Evolutionary conservation across 192 early-diverging fungal genomes (phyloP).

Genomic region (Glomus cerebriforme): DNA sequence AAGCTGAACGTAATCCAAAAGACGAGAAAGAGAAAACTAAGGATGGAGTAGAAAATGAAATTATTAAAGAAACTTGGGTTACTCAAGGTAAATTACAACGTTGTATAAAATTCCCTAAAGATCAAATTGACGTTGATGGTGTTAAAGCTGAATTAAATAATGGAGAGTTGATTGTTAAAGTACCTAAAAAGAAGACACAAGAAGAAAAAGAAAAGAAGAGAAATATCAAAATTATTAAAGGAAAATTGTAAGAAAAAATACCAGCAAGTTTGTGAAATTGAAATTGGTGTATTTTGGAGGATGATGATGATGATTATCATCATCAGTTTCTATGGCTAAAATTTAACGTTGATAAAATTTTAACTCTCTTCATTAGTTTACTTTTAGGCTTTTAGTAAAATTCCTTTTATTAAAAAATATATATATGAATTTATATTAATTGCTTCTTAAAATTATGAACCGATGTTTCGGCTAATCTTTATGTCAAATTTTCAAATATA

Average conservation of each 20-base stretch:
- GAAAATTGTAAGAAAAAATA: neutral
- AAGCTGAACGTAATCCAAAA: neutral
- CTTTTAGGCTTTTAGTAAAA: too few relatives aligned
- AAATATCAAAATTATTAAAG: neutral
- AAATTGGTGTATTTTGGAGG: neutral
- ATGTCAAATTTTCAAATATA: too few relatives aligned
- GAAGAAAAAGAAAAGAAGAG: neutral
- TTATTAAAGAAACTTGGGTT: too few relatives aligned
- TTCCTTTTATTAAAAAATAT: too few relatives aligned
- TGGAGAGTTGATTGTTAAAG: slow-evolving; percentile 8
- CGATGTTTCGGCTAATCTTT: too few relatives aligned
- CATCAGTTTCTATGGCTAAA: too few relatives aligned
- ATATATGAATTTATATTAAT: too few relatives aligned
- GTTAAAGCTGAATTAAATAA: slow-evolving; percentile 20
- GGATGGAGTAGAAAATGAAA: neutral
- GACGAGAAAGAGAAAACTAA: neutral
- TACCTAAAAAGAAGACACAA: neutral
- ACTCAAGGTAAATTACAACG: neutral
- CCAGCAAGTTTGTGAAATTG: too few relatives aligned
- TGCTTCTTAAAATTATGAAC: too few relatives aligned
- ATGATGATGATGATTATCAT: too few relatives aligned
- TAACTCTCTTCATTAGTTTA: too few relatives aligned
- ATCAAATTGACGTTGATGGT: neutral
- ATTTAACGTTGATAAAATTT: too few relatives aligned
- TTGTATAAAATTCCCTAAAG: slow-evolving; percentile 3